Evolutionary conservation across 208 protist genomes (phyloP).

Genomic region (Trypanosoma boissoni): DNA sequence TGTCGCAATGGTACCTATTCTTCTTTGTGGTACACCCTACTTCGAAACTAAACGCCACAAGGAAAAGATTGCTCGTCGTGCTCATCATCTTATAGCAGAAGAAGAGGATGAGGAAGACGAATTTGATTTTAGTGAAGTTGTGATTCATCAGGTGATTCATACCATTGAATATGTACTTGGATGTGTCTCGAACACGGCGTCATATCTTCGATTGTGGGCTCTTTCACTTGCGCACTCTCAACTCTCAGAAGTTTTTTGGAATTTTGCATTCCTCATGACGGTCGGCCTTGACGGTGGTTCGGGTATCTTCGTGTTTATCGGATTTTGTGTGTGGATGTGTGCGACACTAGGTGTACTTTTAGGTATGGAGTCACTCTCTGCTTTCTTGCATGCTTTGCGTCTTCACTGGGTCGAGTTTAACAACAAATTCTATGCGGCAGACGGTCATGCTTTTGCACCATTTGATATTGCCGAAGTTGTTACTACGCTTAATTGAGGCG

Average conservation of each 20-base stretch:
- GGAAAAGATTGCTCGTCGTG: slow-evolving; percentile 10
- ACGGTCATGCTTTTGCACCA: slow-evolving; percentile 89
- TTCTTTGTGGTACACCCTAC: slow-evolving; percentile 85
- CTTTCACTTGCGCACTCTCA: slow-evolving; percentile 99
- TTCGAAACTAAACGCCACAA: slow-evolving; percentile 59
- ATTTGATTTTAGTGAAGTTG: slow-evolving; percentile 94
- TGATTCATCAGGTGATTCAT: slow-evolving; percentile 99
- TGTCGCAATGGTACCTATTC: slow-evolving; percentile 71
- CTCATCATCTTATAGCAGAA: neutral
- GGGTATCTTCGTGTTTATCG: slow-evolving; percentile 84
- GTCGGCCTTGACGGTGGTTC: slow-evolving; percentile 57
- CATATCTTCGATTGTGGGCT: slow-evolving; percentile 99
- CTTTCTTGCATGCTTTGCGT: slow-evolving; percentile 99
- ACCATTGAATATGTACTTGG: slow-evolving; percentile 99
- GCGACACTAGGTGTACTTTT: slow-evolving; percentile 97
- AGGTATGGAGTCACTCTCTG: slow-evolving; percentile 98
- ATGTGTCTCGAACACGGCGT: slow-evolving; percentile 99
- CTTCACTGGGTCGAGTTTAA: slow-evolving; percentile 98
- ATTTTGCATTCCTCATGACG: slow-evolving; percentile 72
- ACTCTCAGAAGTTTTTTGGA: slow-evolving; percentile 92
- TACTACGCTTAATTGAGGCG: slow-evolving; percentile 21
- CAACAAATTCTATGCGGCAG: slow-evolving; percentile 97
- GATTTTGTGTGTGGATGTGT: slow-evolving; percentile 93
- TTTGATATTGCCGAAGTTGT: slow-evolving; percentile 84
- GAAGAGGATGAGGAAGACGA: slow-evolving; percentile 60